phyloP scores from a whole-genome alignment of 805 yeast species.

The Maudiozyma saulgeensis region DNA sequence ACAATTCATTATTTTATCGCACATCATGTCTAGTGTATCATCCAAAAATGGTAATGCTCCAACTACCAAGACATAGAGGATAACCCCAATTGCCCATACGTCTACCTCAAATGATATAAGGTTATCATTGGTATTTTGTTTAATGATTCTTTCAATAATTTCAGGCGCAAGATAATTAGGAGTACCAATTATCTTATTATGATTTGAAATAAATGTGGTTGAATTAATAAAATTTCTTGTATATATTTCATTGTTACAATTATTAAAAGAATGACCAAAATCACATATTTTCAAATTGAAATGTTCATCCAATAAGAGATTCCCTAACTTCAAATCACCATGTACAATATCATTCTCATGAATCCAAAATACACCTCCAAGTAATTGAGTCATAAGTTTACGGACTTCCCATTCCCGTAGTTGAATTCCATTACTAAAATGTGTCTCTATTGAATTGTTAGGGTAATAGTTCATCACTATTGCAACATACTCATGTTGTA shows the following conservation, averaged over 20 bases:
- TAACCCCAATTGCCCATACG: conserved; percentile 92
- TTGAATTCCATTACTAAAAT: neutral
- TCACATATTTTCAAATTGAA: conserved; percentile 83
- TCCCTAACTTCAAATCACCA: conserved; percentile 9
- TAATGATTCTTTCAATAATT: conserved; percentile 32
- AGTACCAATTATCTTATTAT: conserved; percentile 46
- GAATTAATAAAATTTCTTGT: conserved; percentile 59
- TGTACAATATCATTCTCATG: conserved; percentile 54
- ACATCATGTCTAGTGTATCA: conserved; percentile 52
- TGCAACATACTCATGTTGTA: conserved; percentile 1
- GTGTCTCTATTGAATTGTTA: neutral
- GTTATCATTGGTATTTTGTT: conserved; percentile 50
- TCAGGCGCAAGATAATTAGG: conserved; percentile 98
- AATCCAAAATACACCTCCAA: conserved; percentile 85
- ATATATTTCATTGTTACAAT: conserved; percentile 41
- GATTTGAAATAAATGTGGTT: neutral
- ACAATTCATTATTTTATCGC: conserved; percentile 77
- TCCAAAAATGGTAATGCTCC: conserved; percentile 94
- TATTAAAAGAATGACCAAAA: conserved; percentile 49
- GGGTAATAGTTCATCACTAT: conserved; percentile 2
- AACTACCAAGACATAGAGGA: conserved; percentile 77
- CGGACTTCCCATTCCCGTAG: conserved; percentile 3
- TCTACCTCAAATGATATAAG: conserved; percentile 87
- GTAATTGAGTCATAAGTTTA: conserved; percentile 74
- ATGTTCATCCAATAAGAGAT: conserved; percentile 63